These are phyloP conservation scores for Bacterosira constricta DNA, from an alignment of 108 stramenopile species.

Conservation along the genomic window DNA sequence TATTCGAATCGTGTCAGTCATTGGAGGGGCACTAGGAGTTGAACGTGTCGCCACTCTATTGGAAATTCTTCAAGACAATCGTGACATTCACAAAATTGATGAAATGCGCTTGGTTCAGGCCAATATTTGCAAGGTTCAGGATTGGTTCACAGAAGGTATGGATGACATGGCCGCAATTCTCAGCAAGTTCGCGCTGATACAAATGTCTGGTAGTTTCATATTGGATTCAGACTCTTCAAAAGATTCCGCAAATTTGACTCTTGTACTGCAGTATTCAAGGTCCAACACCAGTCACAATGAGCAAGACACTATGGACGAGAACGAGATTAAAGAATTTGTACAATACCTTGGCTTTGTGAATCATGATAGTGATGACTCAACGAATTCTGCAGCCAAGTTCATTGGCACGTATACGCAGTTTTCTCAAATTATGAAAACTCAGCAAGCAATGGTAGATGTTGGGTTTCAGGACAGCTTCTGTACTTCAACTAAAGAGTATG, in stretches of 20 bases:
- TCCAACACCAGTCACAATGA: neutral
- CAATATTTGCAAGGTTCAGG: constrained; percentile 34
- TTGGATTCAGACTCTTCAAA: neutral
- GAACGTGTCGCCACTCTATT: neutral
- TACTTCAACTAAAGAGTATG: no score
- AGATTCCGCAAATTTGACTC: neutral
- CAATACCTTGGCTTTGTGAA: constrained; percentile 22
- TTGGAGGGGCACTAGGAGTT: constrained; percentile 9
- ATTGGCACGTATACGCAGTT: neutral
- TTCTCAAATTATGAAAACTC: neutral
- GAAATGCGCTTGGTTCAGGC: constrained; percentile 19
- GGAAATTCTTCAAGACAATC: neutral
- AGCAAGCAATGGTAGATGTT: no score
- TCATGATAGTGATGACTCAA: constrained; percentile 5
- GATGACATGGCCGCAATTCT: constrained; percentile 31
- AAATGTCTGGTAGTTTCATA: constrained; percentile 3
- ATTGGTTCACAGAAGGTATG: constrained; percentile 38
- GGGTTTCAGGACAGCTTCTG: no score
- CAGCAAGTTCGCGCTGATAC: constrained; percentile 18
- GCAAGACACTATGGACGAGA: constrained; percentile 6
- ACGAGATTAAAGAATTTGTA: constrained; percentile 11
- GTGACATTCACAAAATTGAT: constrained; percentile 8
- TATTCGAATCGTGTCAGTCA: constrained; percentile 8
- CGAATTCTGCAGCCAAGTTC: neutral
- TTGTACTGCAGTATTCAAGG: constrained; percentile 5